Evolutionary conservation across 192 early-diverging fungal species (phyloP).

Genomic region (Coemansia sp.): DNA sequence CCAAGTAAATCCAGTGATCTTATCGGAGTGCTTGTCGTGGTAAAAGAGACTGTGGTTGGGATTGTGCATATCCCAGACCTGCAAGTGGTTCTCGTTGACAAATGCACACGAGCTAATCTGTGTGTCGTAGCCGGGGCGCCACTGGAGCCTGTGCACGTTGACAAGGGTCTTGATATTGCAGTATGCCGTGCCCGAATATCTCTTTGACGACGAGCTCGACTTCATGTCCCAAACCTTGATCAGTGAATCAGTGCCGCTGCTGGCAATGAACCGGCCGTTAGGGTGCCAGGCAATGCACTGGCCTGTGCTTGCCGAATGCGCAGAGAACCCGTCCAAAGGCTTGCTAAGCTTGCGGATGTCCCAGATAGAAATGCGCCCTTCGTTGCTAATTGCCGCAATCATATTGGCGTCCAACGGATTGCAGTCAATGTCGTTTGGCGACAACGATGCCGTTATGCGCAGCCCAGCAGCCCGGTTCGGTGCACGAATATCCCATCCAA

Average conservation of each 20-base stretch:
- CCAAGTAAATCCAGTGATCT: conserved; percentile 46
- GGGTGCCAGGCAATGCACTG: conserved; percentile 54
- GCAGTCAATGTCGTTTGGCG: conserved; percentile 46
- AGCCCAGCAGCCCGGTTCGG: conserved; percentile 11
- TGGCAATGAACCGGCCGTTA: conserved; percentile 50
- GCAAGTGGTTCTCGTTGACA: conserved; percentile 26
- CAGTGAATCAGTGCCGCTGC: conserved; percentile 41
- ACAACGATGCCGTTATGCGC: conserved; percentile 14
- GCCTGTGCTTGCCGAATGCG: conserved; percentile 28
- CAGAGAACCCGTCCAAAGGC: conserved; percentile 11
- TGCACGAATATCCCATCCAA: conserved; percentile 42
- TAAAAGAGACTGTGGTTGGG: conserved; percentile 49
- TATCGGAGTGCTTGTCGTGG: conserved; percentile 39
- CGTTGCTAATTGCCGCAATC: conserved; percentile 36
- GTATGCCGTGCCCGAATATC: conserved; percentile 22
- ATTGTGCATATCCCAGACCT: conserved; percentile 57
- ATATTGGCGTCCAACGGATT: conserved; percentile 38
- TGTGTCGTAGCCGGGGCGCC: conserved; percentile 57
- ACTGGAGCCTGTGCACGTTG: conserved; percentile 33
- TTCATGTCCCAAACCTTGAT: conserved; percentile 58
- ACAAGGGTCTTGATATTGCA: conserved; percentile 45
- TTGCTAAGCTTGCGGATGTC: conserved; percentile 32
- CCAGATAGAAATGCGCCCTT: conserved; percentile 36
- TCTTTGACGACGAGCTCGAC: conserved; percentile 20
- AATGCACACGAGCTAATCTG: conserved; percentile 50